Evolutionary conservation across 306 rosid genomes (phyloP).

Genomic region (Fragaria vesca): DNA sequence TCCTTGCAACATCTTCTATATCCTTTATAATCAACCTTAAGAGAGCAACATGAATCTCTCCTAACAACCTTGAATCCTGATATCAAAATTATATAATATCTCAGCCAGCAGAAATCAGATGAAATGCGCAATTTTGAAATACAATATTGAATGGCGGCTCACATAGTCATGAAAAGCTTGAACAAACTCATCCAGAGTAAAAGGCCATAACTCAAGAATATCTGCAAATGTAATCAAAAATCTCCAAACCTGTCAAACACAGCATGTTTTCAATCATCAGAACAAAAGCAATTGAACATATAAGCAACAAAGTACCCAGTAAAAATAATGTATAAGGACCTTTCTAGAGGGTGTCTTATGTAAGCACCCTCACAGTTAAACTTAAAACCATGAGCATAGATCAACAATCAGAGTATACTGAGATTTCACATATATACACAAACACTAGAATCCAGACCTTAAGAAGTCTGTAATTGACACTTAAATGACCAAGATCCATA

Average conservation of each 20-base stretch:
- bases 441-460: background rate
- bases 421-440: background rate
- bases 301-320: background rate
- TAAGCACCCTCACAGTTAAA: background rate
- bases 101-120: constrained; percentile 10
- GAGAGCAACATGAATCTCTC: constrained; percentile 91
- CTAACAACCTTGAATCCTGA: constrained; percentile 95
- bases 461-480: background rate
- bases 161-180: constrained; percentile 97
- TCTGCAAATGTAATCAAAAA: constrained; percentile 93
- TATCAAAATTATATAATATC: constrained; percentile 31
- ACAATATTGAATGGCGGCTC: constrained; percentile 36
- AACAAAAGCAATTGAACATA: constrained; percentile 22
- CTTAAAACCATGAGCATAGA: background rate
- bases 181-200: constrained; percentile 92
- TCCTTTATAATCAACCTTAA: constrained; percentile 85
- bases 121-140: constrained; percentile 25
- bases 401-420: background rate
- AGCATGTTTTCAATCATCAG: constrained; percentile 21
- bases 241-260: constrained; percentile 82
- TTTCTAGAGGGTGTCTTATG: background rate
- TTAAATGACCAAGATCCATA: background rate
- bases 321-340: background rate
- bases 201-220: constrained; percentile 92
- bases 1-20: constrained; percentile 98